Evolutionary conservation across 2,329 filamentous ascomycete species (phyloP), one percentile per base, ranked within the genome.

Genomic region (Calonectria multiphialidica): DNA sequence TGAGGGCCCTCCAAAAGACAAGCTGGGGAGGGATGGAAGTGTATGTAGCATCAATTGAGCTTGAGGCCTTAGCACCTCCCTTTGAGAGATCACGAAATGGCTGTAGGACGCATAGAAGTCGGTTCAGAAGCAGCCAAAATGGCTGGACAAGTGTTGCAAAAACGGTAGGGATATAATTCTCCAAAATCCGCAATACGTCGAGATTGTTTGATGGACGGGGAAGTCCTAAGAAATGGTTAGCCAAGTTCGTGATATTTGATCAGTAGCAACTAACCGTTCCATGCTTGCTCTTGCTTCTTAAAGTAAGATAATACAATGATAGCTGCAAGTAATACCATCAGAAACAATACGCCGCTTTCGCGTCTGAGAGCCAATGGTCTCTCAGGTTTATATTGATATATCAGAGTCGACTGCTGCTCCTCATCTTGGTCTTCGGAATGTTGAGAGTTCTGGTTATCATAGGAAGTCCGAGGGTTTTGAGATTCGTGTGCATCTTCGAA

Each of bases 81-180:
- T 75, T 69, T 18, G 83, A 83, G 0, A 92, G 80, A 16, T 89
- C 85, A 1, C 88, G 83, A 21, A 90, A 88, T 0, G 90, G 90
- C 37, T 90, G 87, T 0, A 92, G 73, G 7, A 90, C 76, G 45
- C 89, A 91, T 0, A 91, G 74, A 0, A 88, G 68, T 0, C 90
- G 83, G 50, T 90, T 92, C 0, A 93, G 68, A 0, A 91, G 76
- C 0, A 90, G 80, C 87, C 90, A 91, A 1, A 89, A 84, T 0
- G 90, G 90, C 42, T 92, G 90, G 0, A 91, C 82, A 0, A 91
- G 66, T 0, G 90, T 92, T 0, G 89, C 87, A 2, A 92, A 81
- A 0, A 85, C 82, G 0, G 89, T 91, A 0, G 90, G 90, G 0
- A 91, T 79, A 62, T 91, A 91, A 9, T 84, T 87, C 5, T 86